Evolutionary conservation across 768 basidiomycete species (phyloP), one percentile per base, ranked within the genome.

Genomic region (Boletus sensibilis): DNA sequence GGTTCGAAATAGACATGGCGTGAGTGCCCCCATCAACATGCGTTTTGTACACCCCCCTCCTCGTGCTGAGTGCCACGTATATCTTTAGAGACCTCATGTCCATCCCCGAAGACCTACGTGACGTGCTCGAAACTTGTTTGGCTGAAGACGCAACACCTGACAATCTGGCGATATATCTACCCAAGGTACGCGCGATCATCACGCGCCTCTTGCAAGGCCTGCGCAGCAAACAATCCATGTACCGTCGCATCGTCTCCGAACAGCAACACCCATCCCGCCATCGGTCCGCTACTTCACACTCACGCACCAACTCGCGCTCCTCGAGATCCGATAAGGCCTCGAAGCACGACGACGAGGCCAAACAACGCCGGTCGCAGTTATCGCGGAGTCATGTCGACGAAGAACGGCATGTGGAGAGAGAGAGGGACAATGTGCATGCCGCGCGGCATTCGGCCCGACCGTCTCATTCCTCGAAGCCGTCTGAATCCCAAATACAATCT

Each of bases 141-240:
- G 86, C 93, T 5, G 95, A 98, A 73, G 92, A 96, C 52, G 93
- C 96, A 34, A 87, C 82, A 1, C 78, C 82, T 5, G 86, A 91
- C 50, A 94, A 90, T 59, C 86, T 99, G 49, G 90, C 94, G 44
- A 76, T 87, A 2, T 97, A 92, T 74, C 85, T 98, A 4, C 96
- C 96, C 25, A 84, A 82, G 61, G 95, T 99, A 45, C 87, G 96
- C 51, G 81, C 82, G 64, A 96, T 97, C 68, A 98, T 98, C 68
- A 95, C 94, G 35, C 86, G 83, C 67, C 79, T 99, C n/a, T 74
- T 99, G 31, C 90, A 94, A 65, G 96, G 95, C 14, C 79, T 99
- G n/a, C 89, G 95, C 49, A 82, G 76, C 47, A 98, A 98, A 72
- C 96, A 99, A 73, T 86, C 89, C 38, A 79, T 86, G 60, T 97